Evolutionary conservation across 192 early-diverging fungal genomes (phyloP), one percentile per base, ranked within the genome.

Genomic region (Ramicandelaber brevisporus): DNA sequence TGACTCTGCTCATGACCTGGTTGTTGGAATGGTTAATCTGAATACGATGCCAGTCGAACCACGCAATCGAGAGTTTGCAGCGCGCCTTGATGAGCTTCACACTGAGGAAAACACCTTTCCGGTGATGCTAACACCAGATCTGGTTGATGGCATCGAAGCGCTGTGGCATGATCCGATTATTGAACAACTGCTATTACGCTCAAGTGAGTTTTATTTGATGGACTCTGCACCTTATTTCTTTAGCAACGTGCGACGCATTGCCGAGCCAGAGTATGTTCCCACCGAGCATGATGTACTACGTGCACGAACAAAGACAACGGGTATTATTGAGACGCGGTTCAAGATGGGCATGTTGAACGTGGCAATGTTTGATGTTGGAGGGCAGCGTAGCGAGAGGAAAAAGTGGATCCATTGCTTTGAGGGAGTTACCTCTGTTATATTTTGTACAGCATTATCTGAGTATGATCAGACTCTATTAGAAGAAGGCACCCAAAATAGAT

Each of bases 281-380:
- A 81, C 57, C 27, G 83, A 84, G 36, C 75, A 80, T 38, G 90
- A 96, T 48, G 81, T 96, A 12, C 61, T 96, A 31, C 56, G 80
- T n/a, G 78, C 90, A n/a, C 75, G 90, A 31, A 78, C 81, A 21
- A 96, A 92, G 55, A 92, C 90, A 2, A 96, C 90, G 10, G 86
- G 86, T 38, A 96, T 96, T 41, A 84, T 75, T 8, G 90, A 96
- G 55, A 88, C 79, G 13, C 67, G 72, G 29, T 89, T 92, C 50
- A 77, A 72, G 39, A 79, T 93, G 66, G 83, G 78, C 17, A 67
- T 78, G 36, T 55, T 88, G 15, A 79, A 54, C 44, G 67, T 97
- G 65, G 77, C 76, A 27, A 81, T 84, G 75, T 75, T 81, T 50
- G 79, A 84, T 40, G 78, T 84, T 2, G 79, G 79, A 14, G 79